Conservation (phyloP, 257 asterid genomes). For the Solanum paucissectum region DNA sequence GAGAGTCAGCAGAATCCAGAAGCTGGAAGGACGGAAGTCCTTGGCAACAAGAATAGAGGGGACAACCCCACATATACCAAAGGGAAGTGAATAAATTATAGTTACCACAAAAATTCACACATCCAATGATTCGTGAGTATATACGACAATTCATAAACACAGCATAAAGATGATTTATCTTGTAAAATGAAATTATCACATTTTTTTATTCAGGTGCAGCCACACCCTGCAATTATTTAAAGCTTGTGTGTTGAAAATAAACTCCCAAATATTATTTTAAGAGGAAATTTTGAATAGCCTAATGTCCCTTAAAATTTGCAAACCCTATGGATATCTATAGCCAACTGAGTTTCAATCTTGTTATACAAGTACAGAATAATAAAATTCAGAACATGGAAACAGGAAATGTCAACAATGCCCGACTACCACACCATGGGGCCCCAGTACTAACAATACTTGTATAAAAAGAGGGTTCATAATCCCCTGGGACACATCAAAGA, state of each 20-base stretch:
- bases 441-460: background rate
- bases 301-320: background rate
- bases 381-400: background rate
- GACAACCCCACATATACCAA: background rate
- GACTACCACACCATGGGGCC: background rate
- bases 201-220: background rate
- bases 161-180: background rate
- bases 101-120: background rate
- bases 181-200: background rate
- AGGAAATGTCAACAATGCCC: background rate
- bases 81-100: background rate
- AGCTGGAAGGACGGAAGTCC: background rate
- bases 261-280: background rate
- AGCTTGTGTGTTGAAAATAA: background rate
- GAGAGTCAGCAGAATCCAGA: background rate
- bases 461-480: background rate
- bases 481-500: background rate
- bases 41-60: background rate
- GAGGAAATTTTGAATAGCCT: background rate
- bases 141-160: background rate
- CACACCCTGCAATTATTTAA: background rate
- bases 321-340: background rate
- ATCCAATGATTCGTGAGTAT: background rate
- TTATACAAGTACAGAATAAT: background rate
- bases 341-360: background rate